Evolutionary conservation across 2,329 filamentous ascomycete species (phyloP), one percentile per base, ranked within the genome.

Genomic region (Spiromastix sp.): DNA sequence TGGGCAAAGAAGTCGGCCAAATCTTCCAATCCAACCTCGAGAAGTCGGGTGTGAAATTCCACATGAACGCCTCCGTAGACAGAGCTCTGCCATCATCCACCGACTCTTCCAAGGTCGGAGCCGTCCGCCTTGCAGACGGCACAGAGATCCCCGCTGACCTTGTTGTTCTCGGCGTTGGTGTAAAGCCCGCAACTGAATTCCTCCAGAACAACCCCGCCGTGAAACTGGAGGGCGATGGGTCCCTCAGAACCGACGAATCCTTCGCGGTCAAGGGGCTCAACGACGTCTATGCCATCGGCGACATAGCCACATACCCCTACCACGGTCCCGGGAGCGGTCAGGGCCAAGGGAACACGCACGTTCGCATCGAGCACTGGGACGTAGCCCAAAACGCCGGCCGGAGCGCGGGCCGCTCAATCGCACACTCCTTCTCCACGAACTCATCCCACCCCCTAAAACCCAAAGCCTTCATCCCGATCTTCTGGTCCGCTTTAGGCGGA

Each of bases 281-380:
- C 49, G 81, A 89, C 45, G 86, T 95, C 34, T 98, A 84, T 54
- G 91, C 91, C 10, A 77, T 98, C 42, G 89, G 89, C 34, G 91
- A 98, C 56, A 96, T 98, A 42, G 87, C 91, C 9, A 87, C 83
- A 0, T 95, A 85, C 59, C 91, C 91, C 0, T 98, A 98, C 66
- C 73, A 85, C 56, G 91, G 91, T 1, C 91, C 91, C 0, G 86
- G 84, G 16, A 81, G 85, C 17, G 71, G 81, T 11, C 45, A 50
- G n/a, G 44, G 40, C 1, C n/a, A n/a, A n/a, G 46, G 41, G 4
- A 85, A 83, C 42, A 70, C 70, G 29, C 70, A 72, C 12, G 75
- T 81, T 1, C 80, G 91, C 43, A 95, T 96, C 53, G 91, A 98
- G 68, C 91, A 98, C 58, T 98, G 91, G 91, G 89, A 95, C 60